Evolutionary conservation across 345 rosid genomes (phyloP).

Genomic region (Syzygium jambos): DNA sequence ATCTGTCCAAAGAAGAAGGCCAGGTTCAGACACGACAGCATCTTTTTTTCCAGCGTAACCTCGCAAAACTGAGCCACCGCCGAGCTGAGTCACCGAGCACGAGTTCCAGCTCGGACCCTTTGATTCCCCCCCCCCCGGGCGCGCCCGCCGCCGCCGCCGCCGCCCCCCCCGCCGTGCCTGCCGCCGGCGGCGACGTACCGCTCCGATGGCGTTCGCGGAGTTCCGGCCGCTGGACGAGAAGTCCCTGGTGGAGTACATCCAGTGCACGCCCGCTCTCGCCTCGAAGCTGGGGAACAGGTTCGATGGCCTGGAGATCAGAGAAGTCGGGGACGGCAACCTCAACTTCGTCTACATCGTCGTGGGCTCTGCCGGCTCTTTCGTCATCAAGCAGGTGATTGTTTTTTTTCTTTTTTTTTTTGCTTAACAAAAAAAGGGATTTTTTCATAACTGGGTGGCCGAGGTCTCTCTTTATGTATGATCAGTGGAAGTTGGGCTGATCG

Average conservation of each 20-base stretch:
- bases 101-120: neutral
- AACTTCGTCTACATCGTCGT: constrained; percentile 77
- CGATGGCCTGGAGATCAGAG: constrained; percentile 61
- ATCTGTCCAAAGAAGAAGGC: neutral
- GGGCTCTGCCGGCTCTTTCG: constrained; percentile 59
- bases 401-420: neutral
- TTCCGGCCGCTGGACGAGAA: constrained; percentile 67
- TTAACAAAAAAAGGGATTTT: neutral
- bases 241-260: constrained; percentile 64
- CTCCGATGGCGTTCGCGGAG: constrained; percentile 50
- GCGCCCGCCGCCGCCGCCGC: neutral
- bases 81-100: neutral
- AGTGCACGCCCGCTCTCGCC: constrained; percentile 62
- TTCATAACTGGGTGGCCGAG: neutral
- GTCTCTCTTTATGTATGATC: neutral
- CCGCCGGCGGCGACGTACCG: neutral
- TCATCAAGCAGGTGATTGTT: constrained; percentile 68
- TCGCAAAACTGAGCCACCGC: neutral
- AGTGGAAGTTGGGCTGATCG: neutral
- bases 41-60: neutral
- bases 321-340: constrained; percentile 97
- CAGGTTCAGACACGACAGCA: neutral
- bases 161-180: neutral
- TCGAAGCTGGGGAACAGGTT: constrained; percentile 44
- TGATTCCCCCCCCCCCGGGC: neutral